A percentile compares a stretch with the other conserved stretches of the same genome.
These are phyloP conservation scores for Ceratocystis cacaofunesta DNA, from an alignment of 2,329 filamentous ascomycete species.

Conservation along the genomic window DNA sequence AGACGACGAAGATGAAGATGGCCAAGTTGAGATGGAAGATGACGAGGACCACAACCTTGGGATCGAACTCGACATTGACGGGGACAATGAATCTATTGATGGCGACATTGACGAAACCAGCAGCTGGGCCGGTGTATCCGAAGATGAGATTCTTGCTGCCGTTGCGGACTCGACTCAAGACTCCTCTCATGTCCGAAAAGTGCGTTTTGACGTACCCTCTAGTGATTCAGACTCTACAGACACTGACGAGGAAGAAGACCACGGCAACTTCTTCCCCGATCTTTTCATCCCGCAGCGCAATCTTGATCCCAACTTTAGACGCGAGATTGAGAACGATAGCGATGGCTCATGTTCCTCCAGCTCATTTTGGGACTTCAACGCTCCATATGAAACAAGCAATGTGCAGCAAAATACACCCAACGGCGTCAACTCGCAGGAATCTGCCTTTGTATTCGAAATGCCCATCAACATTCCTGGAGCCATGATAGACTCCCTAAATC, in stretches of 20 bases:
- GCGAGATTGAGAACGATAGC: conserved; percentile 56
- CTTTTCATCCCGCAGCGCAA: conserved; percentile 64
- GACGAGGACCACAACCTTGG: conserved; percentile 24
- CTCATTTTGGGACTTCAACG: conserved; percentile 48
- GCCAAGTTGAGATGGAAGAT: background rate
- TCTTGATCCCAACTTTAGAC: conserved; percentile 56
- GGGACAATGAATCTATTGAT: conserved; percentile 10
- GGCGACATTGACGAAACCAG: conserved; percentile 14
- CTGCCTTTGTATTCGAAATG: conserved; percentile 22
- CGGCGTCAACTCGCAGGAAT: conserved; percentile 20
- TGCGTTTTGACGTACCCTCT: conserved; percentile 56
- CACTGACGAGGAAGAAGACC: conserved; percentile 33
- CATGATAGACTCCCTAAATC: conserved; percentile 20
- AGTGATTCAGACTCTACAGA: conserved; percentile 52
- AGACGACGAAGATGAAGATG: conserved; percentile 11
- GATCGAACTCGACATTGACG: background rate
- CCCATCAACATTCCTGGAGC: conserved; percentile 28
- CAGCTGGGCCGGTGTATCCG: conserved; percentile 11
- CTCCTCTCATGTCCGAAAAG: conserved; percentile 40
- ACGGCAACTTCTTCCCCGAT: conserved; percentile 56
- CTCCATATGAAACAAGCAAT: conserved; percentile 29
- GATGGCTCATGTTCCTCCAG: conserved; percentile 41
- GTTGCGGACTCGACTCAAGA: conserved; percentile 34
- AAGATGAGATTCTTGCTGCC: conserved; percentile 23
- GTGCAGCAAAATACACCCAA: conserved; percentile 29